A percentile compares a stretch with the other conserved stretches of the same genome.
Evolutionary conservation across 805 yeast genomes (phyloP).

Genomic region (Zygosaccharomyces kombuchaensis): DNA sequence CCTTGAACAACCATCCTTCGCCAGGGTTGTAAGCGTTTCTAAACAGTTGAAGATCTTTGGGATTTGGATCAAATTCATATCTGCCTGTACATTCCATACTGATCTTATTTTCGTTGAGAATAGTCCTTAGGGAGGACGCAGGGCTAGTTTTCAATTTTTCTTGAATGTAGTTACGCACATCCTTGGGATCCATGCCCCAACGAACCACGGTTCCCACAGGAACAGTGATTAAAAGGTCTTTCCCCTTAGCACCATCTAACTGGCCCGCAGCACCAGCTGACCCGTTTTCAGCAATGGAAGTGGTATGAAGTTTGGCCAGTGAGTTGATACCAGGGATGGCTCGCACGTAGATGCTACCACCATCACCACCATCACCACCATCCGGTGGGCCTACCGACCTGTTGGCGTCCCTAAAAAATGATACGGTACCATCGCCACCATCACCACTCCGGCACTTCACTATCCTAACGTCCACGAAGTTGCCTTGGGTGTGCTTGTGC

Average conservation of each 20-base stretch:
- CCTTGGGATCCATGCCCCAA: conserved; percentile 76
- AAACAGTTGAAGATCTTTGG: conserved; percentile 52
- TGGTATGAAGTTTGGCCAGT: conserved; percentile 61
- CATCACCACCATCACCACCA: conserved; percentile 98
- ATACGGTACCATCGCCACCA: conserved; percentile 86
- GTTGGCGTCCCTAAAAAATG: conserved; percentile 84
- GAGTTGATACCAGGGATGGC: conserved; percentile 71
- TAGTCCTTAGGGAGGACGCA: conserved; percentile 23
- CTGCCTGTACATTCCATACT: conserved; percentile 37
- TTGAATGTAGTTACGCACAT: conserved; percentile 35
- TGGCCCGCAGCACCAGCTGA: conserved; percentile 67
- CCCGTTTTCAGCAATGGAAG: conserved; percentile 72
- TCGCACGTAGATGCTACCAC: conserved; percentile 81
- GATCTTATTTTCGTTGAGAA: conserved; percentile 20
- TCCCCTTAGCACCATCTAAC: conserved; percentile 81
- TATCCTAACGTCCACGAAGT: conserved; percentile 60
- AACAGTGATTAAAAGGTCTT: conserved; percentile 72
- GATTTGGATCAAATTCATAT: conserved; percentile 29
- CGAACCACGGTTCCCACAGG: conserved; percentile 87
- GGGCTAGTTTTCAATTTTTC: conserved; percentile 15
- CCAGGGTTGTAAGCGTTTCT: conserved; percentile 65
- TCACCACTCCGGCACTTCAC: conserved; percentile 67
- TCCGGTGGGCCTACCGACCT: conserved; percentile 89
- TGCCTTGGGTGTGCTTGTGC: conserved; percentile 41
- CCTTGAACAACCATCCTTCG: conserved; percentile 86